phyloP scores from a whole-genome alignment of 164 flowering plant species.

The Saururus chinensis region DNA sequence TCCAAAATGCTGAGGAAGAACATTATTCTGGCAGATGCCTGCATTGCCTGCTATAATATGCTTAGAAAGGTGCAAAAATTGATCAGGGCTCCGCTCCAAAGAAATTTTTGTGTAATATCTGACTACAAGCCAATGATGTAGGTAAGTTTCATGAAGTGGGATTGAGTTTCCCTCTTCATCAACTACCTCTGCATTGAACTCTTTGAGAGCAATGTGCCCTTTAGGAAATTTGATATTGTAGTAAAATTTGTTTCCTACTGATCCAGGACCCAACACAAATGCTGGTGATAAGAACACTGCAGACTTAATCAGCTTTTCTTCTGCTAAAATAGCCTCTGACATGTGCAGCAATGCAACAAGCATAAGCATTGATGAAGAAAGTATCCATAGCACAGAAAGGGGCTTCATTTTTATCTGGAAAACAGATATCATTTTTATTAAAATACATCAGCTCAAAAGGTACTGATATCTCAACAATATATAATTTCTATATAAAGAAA shows the following conservation, averaged over 20 bases:
- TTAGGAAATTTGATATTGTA: constrained; percentile 60
- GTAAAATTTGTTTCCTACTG: constrained; percentile 41
- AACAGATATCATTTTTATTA: no score
- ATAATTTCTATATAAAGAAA: no score
- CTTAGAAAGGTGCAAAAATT: constrained; percentile 12
- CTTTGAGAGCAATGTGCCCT: constrained; percentile 82
- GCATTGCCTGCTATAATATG: constrained; percentile 24
- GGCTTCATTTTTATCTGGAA: not conserved
- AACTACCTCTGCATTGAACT: constrained; percentile 69
- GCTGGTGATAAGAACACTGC: constrained; percentile 45
- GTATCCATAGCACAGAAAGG: not conserved
- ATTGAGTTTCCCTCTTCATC: constrained; percentile 70
- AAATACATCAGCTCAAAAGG: no score
- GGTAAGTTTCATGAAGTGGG: constrained; percentile 87
- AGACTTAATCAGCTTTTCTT: constrained; percentile 26
- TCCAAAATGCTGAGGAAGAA: constrained; percentile 52
- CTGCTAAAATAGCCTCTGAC: constrained; percentile 12
- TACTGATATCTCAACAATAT: no score
- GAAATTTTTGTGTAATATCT: constrained; percentile 53
- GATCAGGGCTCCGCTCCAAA: not conserved
- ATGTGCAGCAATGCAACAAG: constrained; percentile 5
- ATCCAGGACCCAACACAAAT: constrained; percentile 53
- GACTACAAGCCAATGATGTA: constrained; percentile 73
- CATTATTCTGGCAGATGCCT: constrained; percentile 40
- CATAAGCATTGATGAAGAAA: constrained; percentile 11